Conservation (phyloP, 2,329 filamentous ascomycete species). For the Pseudogymnoascus sp. region DNA sequence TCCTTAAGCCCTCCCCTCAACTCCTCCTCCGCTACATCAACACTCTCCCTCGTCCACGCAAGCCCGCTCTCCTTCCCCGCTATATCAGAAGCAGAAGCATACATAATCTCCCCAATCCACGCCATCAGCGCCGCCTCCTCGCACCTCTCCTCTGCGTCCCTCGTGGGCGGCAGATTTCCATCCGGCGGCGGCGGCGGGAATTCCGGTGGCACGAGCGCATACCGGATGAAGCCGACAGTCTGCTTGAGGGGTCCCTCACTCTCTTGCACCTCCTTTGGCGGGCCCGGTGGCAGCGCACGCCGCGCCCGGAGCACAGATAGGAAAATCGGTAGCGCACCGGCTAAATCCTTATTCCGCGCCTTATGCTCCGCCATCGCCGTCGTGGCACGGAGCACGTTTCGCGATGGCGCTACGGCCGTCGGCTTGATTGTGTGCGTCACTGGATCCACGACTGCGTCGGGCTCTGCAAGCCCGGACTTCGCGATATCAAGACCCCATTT, state of each 20-base stretch:
- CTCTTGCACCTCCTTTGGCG: conserved; percentile 19
- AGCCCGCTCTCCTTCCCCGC: conserved; percentile 58
- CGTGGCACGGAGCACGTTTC: conserved; percentile 66
- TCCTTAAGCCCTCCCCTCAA: conserved; percentile 30
- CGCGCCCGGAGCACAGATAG: conserved; percentile 76
- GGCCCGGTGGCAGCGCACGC: conserved; percentile 43
- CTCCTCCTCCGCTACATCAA: conserved; percentile 68
- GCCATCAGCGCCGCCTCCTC: conserved; percentile 80
- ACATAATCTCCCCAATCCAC: conserved; percentile 92
- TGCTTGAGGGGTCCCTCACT: conserved; percentile 18
- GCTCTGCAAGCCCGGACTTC: conserved; percentile 42
- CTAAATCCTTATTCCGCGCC: conserved; percentile 58
- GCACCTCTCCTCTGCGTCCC: conserved; percentile 59
- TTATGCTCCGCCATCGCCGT: conserved; percentile 73
- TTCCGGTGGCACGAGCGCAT: conserved; percentile 39
- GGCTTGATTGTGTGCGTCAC: conserved; percentile 57
- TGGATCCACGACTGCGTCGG: conserved; percentile 45
- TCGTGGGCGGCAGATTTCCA: conserved; percentile 58
- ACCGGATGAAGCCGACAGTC: conserved; percentile 23
- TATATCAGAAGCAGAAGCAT: conserved; percentile 46
- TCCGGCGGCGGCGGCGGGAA: conserved; percentile 66
- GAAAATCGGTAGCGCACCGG: conserved; percentile 70
- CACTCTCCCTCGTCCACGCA: conserved; percentile 82
- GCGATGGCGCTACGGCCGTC: conserved; percentile 49
- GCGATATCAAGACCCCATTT: conserved; percentile 70